Base-by-base conservation (phyloP, 306 rosid species). In the Lotus japonicus region DNA sequence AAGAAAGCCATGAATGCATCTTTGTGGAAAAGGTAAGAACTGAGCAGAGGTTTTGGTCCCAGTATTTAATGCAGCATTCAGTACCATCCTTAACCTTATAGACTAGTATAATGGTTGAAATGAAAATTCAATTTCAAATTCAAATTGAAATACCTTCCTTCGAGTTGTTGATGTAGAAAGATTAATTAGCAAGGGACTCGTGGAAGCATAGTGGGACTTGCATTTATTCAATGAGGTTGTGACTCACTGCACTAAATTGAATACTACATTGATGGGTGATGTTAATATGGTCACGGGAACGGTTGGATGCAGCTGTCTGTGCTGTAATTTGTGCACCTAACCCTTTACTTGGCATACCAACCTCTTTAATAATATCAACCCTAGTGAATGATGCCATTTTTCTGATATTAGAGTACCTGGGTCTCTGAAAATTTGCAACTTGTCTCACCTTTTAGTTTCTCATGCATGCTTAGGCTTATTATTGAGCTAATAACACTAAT, bases 281-380 rank as follows among this genome's bases (percentile, higher is more conserved):
- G 71, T 73, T 77, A 80, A 72, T 73, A 41, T 15, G 77, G 64
- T 79, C 80, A 81, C 77, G 79, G 62, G 72, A 53, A 43, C 88
- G 56, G 90, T 81, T 81, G 87, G 83, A 83, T 44, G 79, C 71
- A 73, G 71, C 79, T 80, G 76, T 83, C 78, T 83, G 77, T 72
- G 28, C 59, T 66, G 44, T 85, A 55, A 79, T 78, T 81, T 54
- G 8, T 59, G 77, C 75, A 88, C 91, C 85, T 52, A 85, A 75
- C 81, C 23, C 55, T 11, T 14, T 11, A 18, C 26, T 21, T 21
- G 2, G 1, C 3, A 3, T 21, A 21, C 26, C 26, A 21, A 21
- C 45, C 71, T 49, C 77, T 66, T 64, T 49, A 64, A 38, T 76
- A 54, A 53, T 73, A 64, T 53, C 54, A 5, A 49, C 26, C 7